Conservation (phyloP, 192 early-diverging fungal genomes). For the Coemansia reversa region DNA sequence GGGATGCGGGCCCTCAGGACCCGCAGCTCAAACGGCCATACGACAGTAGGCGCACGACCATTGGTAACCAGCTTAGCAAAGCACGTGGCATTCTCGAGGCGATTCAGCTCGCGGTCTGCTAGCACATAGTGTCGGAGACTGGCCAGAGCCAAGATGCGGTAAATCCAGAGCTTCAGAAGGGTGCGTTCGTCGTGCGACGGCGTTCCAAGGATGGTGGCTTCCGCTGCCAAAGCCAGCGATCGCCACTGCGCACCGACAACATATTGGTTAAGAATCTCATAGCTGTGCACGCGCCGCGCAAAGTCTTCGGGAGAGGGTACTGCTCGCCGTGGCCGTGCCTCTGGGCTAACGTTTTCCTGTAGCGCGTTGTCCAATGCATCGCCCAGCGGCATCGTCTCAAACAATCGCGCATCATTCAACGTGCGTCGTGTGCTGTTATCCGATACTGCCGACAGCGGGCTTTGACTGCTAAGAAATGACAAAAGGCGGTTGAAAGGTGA, state of each 20-base stretch:
- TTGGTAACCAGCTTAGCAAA: not conserved
- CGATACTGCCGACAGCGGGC: not conserved
- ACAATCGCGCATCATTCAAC: slow-evolving; percentile 32
- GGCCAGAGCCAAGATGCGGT: slow-evolving; percentile 30
- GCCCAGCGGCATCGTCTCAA: slow-evolving; percentile 29
- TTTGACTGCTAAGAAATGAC: slow-evolving; percentile 1
- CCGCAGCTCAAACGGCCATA: slow-evolving; percentile 51
- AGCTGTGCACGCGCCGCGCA: slow-evolving; percentile 17
- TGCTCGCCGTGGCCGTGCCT: slow-evolving; percentile 36
- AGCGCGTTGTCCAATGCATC: slow-evolving; percentile 36
- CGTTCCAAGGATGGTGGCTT: slow-evolving; percentile 24
- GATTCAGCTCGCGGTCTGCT: slow-evolving; percentile 24
- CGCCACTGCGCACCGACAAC: slow-evolving; percentile 42
- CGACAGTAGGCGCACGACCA: slow-evolving; percentile 3
- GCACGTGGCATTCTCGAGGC: slow-evolving; percentile 12
- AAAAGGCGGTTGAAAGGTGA: too few species aligned
- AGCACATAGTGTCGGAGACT: slow-evolving; percentile 2
- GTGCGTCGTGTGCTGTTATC: slow-evolving; percentile 3
- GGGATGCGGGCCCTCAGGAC: slow-evolving; percentile 33
- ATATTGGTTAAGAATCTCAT: slow-evolving; percentile 45
- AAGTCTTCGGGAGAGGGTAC: slow-evolving; percentile 17
- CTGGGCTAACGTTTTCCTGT: slow-evolving; percentile 15
- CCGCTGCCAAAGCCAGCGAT: slow-evolving; percentile 30
- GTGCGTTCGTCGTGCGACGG: not conserved
- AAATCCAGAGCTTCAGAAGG: slow-evolving; percentile 33